These are phyloP conservation scores for Thermothielavioides terrestris DNA, from an alignment of 495 filamentous ascomycete genomes.

Conservation along the genomic window DNA sequence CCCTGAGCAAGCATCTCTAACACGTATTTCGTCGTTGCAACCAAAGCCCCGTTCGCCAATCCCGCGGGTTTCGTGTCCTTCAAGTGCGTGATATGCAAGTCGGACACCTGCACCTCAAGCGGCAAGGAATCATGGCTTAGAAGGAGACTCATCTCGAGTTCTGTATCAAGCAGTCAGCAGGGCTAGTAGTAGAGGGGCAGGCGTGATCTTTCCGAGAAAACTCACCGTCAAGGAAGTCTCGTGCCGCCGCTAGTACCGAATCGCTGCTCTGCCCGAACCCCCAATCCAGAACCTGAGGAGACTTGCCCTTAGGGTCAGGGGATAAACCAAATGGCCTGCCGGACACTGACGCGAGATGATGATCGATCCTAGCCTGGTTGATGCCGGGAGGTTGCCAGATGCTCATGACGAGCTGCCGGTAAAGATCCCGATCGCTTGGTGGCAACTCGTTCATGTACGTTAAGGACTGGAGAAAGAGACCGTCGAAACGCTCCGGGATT, in stretches of 20 bases:
- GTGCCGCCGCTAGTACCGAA: slow-evolving; percentile 27
- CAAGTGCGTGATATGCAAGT: slow-evolving; percentile 28
- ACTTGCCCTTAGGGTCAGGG: slow-evolving; percentile 34
- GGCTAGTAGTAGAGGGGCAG: neutral
- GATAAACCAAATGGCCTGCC: slow-evolving; percentile 6
- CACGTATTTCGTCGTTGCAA: slow-evolving; percentile 22
- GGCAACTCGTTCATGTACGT: slow-evolving; percentile 27
- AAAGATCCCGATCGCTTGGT: slow-evolving; percentile 19
- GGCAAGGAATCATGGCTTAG: slow-evolving; percentile 17
- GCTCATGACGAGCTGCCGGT: slow-evolving; percentile 25
- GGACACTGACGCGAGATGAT: neutral
- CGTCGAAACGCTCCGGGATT: slow-evolving; percentile 14
- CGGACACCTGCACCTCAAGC: slow-evolving; percentile 24
- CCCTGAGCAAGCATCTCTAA: slow-evolving; percentile 20
- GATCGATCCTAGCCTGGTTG: slow-evolving; percentile 9
- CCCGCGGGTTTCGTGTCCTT: slow-evolving; percentile 15
- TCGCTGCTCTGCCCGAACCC: slow-evolving; percentile 17
- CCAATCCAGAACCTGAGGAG: slow-evolving; percentile 14
- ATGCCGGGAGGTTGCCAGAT: slow-evolving; percentile 35
- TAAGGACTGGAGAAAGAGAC: slow-evolving; percentile 35
- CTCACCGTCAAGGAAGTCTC: slow-evolving; percentile 44
- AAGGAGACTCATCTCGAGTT: slow-evolving; percentile 35
- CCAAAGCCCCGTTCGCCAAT: slow-evolving; percentile 19
- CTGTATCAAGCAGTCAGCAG: slow-evolving; percentile 23
- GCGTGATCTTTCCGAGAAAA: neutral